These are phyloP conservation scores for Kokia cookei DNA, from an alignment of 441 rosid genomes.

Conservation along the genomic window DNA sequence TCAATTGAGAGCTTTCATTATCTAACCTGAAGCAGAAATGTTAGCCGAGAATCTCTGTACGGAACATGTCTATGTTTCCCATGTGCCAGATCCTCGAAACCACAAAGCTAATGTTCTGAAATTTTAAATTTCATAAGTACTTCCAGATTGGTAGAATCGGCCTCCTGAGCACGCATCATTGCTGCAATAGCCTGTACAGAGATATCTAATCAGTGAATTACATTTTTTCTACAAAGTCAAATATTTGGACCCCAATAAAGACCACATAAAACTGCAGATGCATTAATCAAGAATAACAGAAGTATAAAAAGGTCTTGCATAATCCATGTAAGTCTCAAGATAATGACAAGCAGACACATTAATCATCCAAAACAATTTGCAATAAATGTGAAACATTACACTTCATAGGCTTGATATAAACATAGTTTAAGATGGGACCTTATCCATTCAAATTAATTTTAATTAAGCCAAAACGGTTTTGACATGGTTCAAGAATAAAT, in stretches of 20 bases:
- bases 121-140: too few species aligned
- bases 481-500: neutral
- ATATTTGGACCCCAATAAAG: neutral
- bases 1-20: constrained; percentile 12
- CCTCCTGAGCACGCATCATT: too few species aligned
- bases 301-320: neutral
- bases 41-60: constrained; percentile 94
- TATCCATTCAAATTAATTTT: neutral
- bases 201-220: too few species aligned
- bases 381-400: neutral
- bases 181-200: too few species aligned
- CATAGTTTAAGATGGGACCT: neutral
- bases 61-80: constrained; percentile 96
- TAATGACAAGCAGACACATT: neutral
- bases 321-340: neutral
- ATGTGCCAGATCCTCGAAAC: constrained; percentile 62
- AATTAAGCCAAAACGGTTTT: neutral
- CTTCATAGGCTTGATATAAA: neutral
- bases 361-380: neutral
- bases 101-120: too few species aligned
- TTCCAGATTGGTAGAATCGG: too few species aligned
- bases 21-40: constrained; percentile 90
- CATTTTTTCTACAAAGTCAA: too few species aligned
- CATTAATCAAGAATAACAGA: neutral
- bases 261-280: neutral